Evolutionary conservation across 345 rosid species (phyloP), one percentile per base, ranked within the genome.

Genomic region (Noccaea bulbosa): DNA sequence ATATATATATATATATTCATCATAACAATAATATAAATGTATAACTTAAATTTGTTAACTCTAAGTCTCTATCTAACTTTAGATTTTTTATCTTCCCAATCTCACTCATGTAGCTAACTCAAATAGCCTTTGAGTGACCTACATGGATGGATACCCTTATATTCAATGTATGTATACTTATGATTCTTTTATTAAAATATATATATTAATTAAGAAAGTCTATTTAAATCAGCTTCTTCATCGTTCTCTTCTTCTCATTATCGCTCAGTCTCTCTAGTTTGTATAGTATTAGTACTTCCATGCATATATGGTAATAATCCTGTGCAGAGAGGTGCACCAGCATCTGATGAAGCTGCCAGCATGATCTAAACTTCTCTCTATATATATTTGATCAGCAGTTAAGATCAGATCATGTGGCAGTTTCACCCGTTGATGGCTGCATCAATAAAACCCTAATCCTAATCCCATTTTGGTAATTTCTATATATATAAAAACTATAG

Each of bases 401-500:
- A 72, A 62, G 85, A 77, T 80, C 79, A 90, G 91, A 90, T 90
- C 96, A 86, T 90, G 65, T 83, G 93, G 96, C 76, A 78, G 87
- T 78, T 87, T 90, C 93, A 86, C 84, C 96, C 39, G 89, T 78
- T 86, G 83, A 70, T 82, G 85, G 80, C 72, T 17, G 78, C 84
- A 85, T 44, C 49, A 9, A 32, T 15, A 34, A 38, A 47, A 4
- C 57, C 74, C 67, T 69, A 70, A 58, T 17, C 62, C 38, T 38
- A 12, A 57, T 58, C 46, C 7, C 17, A 67, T 47, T 48, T 57
- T 4, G 30, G 24, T 14, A 15, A 17, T 61, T 14, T 44, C 22
- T 39, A 10, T 35, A 35, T 64, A 9, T 10, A 12, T 16, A 14
- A 27, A 48, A 32, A 62, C 32, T 16, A 16, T 64, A 15, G 33